phyloP scores from a whole-genome alignment of 2,329 filamentous ascomycete genomes.

The Didymella arachidicola region DNA sequence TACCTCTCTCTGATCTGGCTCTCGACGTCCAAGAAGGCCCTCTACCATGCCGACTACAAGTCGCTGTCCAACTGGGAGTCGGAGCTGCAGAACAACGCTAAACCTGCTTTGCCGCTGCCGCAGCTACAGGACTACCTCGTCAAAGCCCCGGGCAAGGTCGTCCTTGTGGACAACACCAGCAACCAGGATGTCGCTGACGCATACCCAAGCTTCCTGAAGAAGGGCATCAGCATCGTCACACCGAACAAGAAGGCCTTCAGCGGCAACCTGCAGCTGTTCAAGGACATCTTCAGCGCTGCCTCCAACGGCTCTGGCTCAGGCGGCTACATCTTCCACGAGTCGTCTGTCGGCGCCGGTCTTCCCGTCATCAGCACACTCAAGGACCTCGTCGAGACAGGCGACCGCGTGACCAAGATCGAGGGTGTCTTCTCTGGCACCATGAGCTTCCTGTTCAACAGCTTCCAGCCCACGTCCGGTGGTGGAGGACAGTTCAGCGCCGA shows the following conservation, averaged over 20 bases:
- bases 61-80: slow-evolving; percentile 67
- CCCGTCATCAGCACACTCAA: slow-evolving; percentile 93
- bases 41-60: slow-evolving; percentile 77
- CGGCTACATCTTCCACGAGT: slow-evolving; percentile 93
- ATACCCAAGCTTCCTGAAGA: slow-evolving; percentile 82
- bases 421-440: slow-evolving; percentile 98
- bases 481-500: slow-evolving; percentile 90
- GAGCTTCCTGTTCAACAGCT: slow-evolving; percentile 98
- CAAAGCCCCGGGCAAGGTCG: slow-evolving; percentile 76
- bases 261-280: slow-evolving; percentile 80
- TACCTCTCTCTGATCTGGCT: slow-evolving; percentile 84
- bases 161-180: slow-evolving; percentile 96
- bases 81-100: slow-evolving; percentile 68
- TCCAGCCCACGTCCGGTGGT: slow-evolving; percentile 78
- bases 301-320: slow-evolving; percentile 67
- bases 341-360: slow-evolving; percentile 89
- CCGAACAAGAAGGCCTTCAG: slow-evolving; percentile 99
- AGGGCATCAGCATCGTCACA: slow-evolving; percentile 89
- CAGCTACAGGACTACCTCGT: slow-evolving; percentile 81
- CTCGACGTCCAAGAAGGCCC: slow-evolving; percentile 81
- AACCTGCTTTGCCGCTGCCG: slow-evolving; percentile 70
- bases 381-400: slow-evolving; percentile 93
- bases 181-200: slow-evolving; percentile 82
- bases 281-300: slow-evolving; percentile 81
- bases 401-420: slow-evolving; percentile 90